Evolutionary conservation across 2,329 filamentous ascomycete genomes (phyloP), one percentile per base, ranked within the genome.

Genomic region (Botrytis medusae): DNA sequence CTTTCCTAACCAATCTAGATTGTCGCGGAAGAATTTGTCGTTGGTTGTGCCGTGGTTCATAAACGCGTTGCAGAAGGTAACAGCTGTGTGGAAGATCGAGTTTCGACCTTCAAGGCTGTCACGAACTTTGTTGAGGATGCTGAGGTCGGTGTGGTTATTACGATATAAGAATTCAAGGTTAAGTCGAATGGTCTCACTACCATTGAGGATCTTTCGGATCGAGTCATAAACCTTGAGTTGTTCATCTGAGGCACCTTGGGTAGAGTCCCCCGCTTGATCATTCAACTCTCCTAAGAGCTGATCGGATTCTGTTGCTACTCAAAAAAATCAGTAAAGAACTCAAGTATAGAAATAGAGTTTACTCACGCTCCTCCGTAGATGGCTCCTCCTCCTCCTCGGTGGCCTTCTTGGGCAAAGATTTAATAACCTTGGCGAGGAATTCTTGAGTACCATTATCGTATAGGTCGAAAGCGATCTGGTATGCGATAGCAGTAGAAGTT

Each of bases 1-100:
- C 86, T 98, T 99, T 74, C 95, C 95, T 5, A 99, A 85, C 96
- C 96, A 99, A 77, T 99, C 96, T 37, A 99, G 84, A 81, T 99
- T 99, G 80, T 98, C 94, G 12, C 97, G 90, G 89, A 99, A 98
- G 85, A 99, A 99, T 80, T 95, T 97, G 84, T 99, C 96, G 79
- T 97, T 96, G 0, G 95, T 98, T 0, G 96, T 99, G 74, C 96
- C 97, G 71, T 97, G 95, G 82, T 99, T 97, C 96, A 99, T 99
- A 82, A 99, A 98, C 18, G 95, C 96, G 80, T 98, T 98, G 80
- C 95, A 96, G 80, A 99, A 96, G 0, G 96, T 98, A 72, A 99
- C 94, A 6, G 95, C 94, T 1, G 94, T 97, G 83, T 99, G 96
- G 88, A 98, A 98, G 78, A 99, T 99, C 46, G 95, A 98, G 84